Evolutionary conservation across 1,284 basidiomycete genomes (phyloP).

Genomic region (Golubevia sp.): DNA sequence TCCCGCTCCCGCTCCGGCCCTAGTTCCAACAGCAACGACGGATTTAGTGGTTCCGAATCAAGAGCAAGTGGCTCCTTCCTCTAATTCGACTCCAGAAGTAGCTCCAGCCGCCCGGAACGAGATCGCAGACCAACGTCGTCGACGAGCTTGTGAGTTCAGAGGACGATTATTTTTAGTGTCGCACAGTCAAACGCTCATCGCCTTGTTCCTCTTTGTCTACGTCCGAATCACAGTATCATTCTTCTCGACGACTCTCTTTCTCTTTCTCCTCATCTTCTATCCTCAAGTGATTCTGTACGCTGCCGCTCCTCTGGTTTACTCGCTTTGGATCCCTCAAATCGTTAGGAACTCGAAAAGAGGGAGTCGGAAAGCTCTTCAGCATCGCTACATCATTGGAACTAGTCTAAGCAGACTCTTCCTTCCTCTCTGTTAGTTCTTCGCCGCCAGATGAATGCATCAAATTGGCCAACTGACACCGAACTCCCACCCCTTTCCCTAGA

Average conservation of each 20-base stretch:
- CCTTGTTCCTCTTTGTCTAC: constrained; percentile 4
- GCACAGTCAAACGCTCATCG: constrained; percentile 10
- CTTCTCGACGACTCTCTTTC: constrained; percentile 1
- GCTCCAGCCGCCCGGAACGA: not conserved
- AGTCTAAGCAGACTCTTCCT: constrained; percentile 49
- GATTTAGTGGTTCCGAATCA: not conserved
- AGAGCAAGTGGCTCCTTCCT: not conserved
- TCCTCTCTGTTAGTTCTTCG: constrained; percentile 31
- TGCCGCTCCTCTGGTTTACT: constrained; percentile 17
- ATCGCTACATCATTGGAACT: constrained; percentile 48
- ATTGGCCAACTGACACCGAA: not conserved
- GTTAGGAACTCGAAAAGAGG: constrained; percentile 43
- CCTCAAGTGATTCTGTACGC: not conserved
- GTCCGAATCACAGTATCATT: constrained; percentile 15
- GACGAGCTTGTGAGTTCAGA: not conserved
- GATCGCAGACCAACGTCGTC: no score
- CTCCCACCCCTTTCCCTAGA: constrained; percentile 10
- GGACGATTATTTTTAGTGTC: not conserved
- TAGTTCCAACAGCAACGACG: not conserved
- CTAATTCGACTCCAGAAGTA: not conserved
- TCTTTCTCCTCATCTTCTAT: not conserved
- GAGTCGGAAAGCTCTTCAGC: constrained; percentile 27
- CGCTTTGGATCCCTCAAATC: constrained; percentile 53
- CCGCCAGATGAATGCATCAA: not conserved
- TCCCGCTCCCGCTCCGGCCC: not conserved